phyloP scores from a whole-genome alignment of 2,329 filamentous ascomycete genomes.

The Thelonectria olida region DNA sequence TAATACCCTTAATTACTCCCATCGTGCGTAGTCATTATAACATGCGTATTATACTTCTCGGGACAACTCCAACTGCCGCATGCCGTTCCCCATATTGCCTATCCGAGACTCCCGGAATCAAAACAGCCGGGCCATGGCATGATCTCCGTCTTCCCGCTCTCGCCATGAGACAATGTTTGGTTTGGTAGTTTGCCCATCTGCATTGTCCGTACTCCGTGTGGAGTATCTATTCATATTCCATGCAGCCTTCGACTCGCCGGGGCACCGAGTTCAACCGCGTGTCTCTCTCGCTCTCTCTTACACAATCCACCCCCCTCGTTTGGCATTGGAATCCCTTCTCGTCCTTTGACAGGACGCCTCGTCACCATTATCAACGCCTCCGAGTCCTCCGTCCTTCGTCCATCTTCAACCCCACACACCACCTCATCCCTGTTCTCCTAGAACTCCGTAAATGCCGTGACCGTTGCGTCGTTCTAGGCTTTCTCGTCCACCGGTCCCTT shows the following conservation, averaged over 20 bases:
- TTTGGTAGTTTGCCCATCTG: too few relatives aligned
- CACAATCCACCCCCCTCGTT: not conserved
- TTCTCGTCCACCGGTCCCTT: not conserved
- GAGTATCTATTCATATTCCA: too few relatives aligned
- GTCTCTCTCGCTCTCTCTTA: too few relatives aligned
- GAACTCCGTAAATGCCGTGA: not conserved
- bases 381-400: constrained; percentile 8
- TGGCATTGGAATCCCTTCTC: not conserved
- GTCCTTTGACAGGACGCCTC: not conserved
- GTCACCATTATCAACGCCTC: not conserved
- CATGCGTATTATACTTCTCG: not conserved
- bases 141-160: not conserved
- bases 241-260: too few relatives aligned
- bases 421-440: not conserved
- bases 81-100: not conserved
- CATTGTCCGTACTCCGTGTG: too few relatives aligned
- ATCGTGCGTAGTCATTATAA: too few relatives aligned
- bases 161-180: too few relatives aligned
- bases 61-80: not conserved
- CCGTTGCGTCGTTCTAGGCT: not conserved
- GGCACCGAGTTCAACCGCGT: too few relatives aligned
- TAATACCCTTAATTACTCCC: not conserved
- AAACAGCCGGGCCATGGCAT: not conserved
- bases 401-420: constrained; percentile 2
- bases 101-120: constrained; percentile 3